A percentile compares a stretch with the other conserved stretches of the same genome.
phyloP scores from a whole-genome alignment of 371 early-diverging fungal species.

The Apophysomyces elegans region DNA sequence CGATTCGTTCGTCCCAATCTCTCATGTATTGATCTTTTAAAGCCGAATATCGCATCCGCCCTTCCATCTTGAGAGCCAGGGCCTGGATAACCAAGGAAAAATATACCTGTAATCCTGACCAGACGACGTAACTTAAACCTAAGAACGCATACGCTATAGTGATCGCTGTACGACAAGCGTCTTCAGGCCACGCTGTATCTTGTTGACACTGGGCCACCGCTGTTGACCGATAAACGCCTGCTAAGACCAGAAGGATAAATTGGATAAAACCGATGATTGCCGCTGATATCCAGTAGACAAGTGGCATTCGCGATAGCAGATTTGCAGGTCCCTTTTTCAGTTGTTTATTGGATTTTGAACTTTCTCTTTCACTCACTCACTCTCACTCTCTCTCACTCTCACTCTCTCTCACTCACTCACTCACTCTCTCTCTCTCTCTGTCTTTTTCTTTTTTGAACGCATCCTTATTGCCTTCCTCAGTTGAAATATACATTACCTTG shows the following conservation, averaged over 20 bases:
- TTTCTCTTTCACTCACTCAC: background rate
- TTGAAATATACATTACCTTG: background rate
- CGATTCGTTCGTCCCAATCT: conserved; percentile 19
- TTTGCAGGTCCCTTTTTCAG: background rate
- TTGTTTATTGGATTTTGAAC: too few relatives aligned
- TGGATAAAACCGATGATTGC: conserved; percentile 10
- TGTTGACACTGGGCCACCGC: conserved; percentile 10
- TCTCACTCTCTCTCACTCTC: background rate
- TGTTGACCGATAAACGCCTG: conserved; percentile 14
- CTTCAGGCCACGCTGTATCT: conserved; percentile 10
- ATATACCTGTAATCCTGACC: conserved; percentile 16
- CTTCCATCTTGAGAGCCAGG: conserved; percentile 11
- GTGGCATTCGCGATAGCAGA: background rate
- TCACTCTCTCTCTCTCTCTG: background rate
- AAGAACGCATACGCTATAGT: conserved; percentile 14
- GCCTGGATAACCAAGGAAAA: conserved; percentile 20
- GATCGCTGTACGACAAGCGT: conserved; percentile 16
- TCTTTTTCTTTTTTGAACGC: background rate
- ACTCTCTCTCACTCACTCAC: background rate
- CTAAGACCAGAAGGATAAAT: conserved; percentile 15
- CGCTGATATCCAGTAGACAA: conserved; percentile 5
- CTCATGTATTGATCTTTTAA: conserved; percentile 17
- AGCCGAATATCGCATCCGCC: conserved; percentile 16
- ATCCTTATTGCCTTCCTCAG: too few relatives aligned
- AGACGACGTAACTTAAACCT: conserved; percentile 14